Evolutionary conservation across 257 asterid genomes (phyloP).

Genomic region (Paulownia fortunei): DNA sequence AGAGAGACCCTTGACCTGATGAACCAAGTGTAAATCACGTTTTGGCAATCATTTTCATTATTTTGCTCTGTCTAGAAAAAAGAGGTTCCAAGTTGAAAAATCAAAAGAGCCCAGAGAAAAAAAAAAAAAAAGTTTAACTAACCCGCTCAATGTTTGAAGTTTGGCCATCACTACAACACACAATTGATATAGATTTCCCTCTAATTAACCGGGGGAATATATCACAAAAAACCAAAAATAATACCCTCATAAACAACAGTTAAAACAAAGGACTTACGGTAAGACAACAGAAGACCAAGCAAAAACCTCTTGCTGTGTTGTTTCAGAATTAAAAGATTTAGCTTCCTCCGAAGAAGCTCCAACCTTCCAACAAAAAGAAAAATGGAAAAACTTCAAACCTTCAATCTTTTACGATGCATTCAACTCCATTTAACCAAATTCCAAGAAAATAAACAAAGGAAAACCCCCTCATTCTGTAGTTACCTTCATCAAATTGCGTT

Average conservation of each 20-base stretch:
- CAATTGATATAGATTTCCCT: background rate
- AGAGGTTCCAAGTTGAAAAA: background rate
- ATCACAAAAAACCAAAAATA: background rate
- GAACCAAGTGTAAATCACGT: background rate
- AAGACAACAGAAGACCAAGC: constrained; percentile 82
- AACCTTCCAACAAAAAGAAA: constrained; percentile 46
- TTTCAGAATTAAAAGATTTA: constrained; percentile 49
- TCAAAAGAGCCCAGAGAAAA: background rate
- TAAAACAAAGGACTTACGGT: constrained; percentile 62
- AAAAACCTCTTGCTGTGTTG: constrained; percentile 63
- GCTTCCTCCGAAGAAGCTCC: constrained; percentile 70
- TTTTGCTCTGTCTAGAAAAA: background rate
- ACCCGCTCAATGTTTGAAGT: background rate
- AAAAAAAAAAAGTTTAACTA: background rate
- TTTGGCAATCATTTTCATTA: background rate
- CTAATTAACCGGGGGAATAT: background rate
- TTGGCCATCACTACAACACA: background rate
- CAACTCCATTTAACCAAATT: constrained; percentile 6
- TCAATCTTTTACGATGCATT: background rate
- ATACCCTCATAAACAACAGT: background rate
- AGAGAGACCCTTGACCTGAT: background rate
- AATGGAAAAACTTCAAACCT: background rate
- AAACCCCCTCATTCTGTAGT: background rate
- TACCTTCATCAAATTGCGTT: constrained; percentile 43
- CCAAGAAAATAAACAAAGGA: background rate